phyloP scores from a whole-genome alignment of 345 rosid species.

The Pelargonium nanum region DNA sequence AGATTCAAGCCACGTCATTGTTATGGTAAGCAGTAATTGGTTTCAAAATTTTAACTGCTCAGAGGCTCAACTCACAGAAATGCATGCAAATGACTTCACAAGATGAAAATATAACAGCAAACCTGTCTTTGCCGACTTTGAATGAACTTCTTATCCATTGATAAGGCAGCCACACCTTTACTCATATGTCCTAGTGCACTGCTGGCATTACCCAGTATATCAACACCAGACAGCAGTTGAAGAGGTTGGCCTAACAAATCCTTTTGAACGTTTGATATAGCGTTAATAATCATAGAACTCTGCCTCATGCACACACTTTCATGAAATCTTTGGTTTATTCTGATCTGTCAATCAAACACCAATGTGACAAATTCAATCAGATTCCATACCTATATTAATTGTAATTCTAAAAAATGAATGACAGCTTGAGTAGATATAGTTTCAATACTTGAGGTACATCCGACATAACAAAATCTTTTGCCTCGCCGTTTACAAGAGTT shows the following conservation, averaged over 20 bases:
- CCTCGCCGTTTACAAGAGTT: too few relatives aligned
- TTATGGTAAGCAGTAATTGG: neutral
- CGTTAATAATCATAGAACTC: slow-evolving; percentile 79
- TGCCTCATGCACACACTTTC: slow-evolving; percentile 89
- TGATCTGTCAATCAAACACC: slow-evolving; percentile 45
- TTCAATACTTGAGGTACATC: neutral
- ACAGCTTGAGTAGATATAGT: neutral
- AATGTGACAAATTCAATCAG: slow-evolving; percentile 4
- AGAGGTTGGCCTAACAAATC: slow-evolving; percentile 96
- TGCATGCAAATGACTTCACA: neutral
- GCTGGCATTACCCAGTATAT: slow-evolving; percentile 96
- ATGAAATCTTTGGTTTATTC: slow-evolving; percentile 64
- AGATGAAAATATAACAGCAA: slow-evolving; percentile 11
- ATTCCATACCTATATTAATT: slow-evolving; percentile 2
- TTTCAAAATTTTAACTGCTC: neutral
- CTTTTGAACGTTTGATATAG: slow-evolving; percentile 66
- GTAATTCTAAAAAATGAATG: slow-evolving; percentile 6
- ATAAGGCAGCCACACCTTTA: slow-evolving; percentile 95
- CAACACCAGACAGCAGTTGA: slow-evolving; percentile 92
- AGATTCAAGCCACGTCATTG: too few relatives aligned
- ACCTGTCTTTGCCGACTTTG: slow-evolving; percentile 98
- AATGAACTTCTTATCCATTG: slow-evolving; percentile 95
- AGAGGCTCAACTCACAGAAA: neutral
- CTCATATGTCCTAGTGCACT: slow-evolving; percentile 99
- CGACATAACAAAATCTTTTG: too few relatives aligned